Percentiles rank a stretch among this genome's conserved stretches.
Evolutionary conservation across 2,329 filamentous ascomycete species (phyloP).

Genomic region (Trichophyton verrucosum): DNA sequence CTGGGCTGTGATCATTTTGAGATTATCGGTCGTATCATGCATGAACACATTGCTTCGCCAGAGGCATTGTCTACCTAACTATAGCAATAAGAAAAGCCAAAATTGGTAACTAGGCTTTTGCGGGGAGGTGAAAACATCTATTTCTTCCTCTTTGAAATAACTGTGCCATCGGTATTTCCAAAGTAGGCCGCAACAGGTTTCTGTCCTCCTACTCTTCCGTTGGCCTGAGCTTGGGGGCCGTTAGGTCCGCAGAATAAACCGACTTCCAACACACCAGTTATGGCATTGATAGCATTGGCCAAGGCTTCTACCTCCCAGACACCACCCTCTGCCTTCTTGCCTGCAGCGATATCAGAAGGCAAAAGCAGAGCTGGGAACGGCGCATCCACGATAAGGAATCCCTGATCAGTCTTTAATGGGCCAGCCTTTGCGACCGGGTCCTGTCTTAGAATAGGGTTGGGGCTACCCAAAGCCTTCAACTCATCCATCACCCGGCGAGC

Average conservation of each 20-base stretch:
- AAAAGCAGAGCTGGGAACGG: conserved; percentile 66
- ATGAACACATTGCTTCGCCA: too few species aligned
- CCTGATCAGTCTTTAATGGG: conserved; percentile 73
- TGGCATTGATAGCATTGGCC: conserved; percentile 60
- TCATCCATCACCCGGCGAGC: conserved; percentile 63
- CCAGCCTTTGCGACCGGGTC: conserved; percentile 60
- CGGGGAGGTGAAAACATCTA: background rate
- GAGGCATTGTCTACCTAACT: too few species aligned
- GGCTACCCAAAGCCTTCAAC: conserved; percentile 60
- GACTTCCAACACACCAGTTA: conserved; percentile 81
- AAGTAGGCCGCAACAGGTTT: conserved; percentile 93
- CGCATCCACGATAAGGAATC: conserved; percentile 83
- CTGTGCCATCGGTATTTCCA: conserved; percentile 66
- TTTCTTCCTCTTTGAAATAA: conserved; percentile 29
- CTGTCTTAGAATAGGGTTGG: conserved; percentile 57
- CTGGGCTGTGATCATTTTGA: too few species aligned
- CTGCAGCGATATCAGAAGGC: conserved; percentile 41
- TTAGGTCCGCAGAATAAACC: conserved; percentile 79
- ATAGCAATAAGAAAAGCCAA: background rate
- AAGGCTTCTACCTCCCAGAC: conserved; percentile 70
- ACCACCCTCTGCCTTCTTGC: conserved; percentile 39
- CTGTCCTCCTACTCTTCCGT: conserved; percentile 58
- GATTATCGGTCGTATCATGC: too few species aligned
- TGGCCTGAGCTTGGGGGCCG: conserved; percentile 54
- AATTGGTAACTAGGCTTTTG: background rate